Evolutionary conservation across 495 filamentous ascomycete genomes (phyloP), one percentile per base, ranked within the genome.

Genomic region (Penicillium diatomitis): DNA sequence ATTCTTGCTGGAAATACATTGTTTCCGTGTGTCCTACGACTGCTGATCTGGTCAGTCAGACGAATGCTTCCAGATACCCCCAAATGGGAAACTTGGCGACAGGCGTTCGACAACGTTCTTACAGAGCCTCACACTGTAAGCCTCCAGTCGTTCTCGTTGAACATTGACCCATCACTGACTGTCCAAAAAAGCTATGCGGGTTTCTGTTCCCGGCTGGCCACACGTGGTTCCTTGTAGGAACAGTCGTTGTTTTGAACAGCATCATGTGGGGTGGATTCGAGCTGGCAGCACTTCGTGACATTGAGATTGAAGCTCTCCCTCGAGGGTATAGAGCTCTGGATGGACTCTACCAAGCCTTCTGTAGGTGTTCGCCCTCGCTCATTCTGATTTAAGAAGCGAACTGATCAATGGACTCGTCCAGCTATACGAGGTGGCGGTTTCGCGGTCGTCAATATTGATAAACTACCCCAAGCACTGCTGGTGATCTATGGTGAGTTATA

Each of bases 401-500:
- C 31, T 56, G 31, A 50, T 20, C 3, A 28, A 10, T 33, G 33
- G 10, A 3, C 5, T 1, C 12, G 30, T 41, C 32, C 38, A 70
- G 85, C 86, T 42, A 85, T 94, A 1, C 84, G 89, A 7, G 79
- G 79, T 20, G 87, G 86, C 6, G 89, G 89, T 2, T 92, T 94
- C 62, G 86, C 85, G 48, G 79, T 95, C 41, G 81, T 96, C 41
- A 54, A 71, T 6, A 86, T 94, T 39, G 58, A 84, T 6, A 67
- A 67, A 9, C 68, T 90, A 3, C 84, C 82, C 11, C 83, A 88
- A 41, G 80, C 79, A 8, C 67, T 92, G 5, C 85, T 89, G 48
- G 75, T 87, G 10, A 67, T 91, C 44, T 94, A 95, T 62, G 51
- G 65, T 68, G 49, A 45, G 56, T 20, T 46, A 2, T 28, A 7